Evolutionary conservation across 2,329 filamentous ascomycete genomes (phyloP).

Genomic region (Fusarium papillatum): DNA sequence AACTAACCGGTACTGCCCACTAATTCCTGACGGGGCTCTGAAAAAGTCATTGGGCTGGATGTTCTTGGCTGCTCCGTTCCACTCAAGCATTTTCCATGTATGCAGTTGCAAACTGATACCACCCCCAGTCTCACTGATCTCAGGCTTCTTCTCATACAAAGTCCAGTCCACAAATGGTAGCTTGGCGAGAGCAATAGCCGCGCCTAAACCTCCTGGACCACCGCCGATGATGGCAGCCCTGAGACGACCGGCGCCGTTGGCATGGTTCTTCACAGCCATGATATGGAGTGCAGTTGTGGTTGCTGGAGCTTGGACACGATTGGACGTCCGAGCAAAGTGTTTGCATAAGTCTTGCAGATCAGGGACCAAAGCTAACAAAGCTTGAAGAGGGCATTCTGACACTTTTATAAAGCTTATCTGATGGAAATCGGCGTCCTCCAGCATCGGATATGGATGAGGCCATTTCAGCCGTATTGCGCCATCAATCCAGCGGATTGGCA

Average conservation of each 20-base stretch:
- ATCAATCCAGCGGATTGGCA: conserved; percentile 35
- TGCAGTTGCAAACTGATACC: conserved; percentile 53
- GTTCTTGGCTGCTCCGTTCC: conserved; percentile 48
- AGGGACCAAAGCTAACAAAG: neutral
- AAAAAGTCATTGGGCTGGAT: conserved; percentile 49
- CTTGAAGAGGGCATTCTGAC: neutral
- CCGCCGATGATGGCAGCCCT: conserved; percentile 46
- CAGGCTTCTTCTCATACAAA: conserved; percentile 51
- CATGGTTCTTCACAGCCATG: conserved; percentile 35
- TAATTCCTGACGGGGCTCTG: conserved; percentile 41
- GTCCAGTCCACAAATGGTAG: conserved; percentile 48
- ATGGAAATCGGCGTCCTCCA: conserved; percentile 2
- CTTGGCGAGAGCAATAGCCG: conserved; percentile 49
- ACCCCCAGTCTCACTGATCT: conserved; percentile 53
- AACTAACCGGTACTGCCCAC: conserved; percentile 42
- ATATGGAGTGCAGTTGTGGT: neutral
- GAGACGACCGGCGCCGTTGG: conserved; percentile 24
- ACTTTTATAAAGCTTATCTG: neutral
- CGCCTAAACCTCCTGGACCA: conserved; percentile 45
- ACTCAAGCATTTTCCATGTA: conserved; percentile 52
- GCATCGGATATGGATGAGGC: conserved; percentile 14
- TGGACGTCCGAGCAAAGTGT: neutral
- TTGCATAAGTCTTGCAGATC: neutral
- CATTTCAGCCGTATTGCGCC: conserved; percentile 40
- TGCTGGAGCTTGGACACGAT: neutral